These are phyloP conservation scores for Cytospora leucostoma DNA, from an alignment of 2,329 filamentous ascomycete genomes.

Conservation along the genomic window DNA sequence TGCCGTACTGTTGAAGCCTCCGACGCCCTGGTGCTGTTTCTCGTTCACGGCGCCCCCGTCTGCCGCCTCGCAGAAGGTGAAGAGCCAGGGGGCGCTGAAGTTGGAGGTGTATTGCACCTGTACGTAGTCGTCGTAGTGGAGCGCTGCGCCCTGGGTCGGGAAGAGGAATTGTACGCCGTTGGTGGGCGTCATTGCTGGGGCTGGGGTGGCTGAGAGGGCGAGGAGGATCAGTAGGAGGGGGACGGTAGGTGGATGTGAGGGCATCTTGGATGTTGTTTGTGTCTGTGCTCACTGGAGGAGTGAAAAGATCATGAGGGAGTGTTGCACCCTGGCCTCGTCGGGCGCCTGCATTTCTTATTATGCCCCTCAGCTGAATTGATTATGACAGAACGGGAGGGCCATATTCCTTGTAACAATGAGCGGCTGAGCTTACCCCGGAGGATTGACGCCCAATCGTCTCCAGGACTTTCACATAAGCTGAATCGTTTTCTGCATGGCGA, in stretches of 20 bases:
- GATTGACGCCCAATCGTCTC: not conserved
- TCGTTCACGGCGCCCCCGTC: not conserved
- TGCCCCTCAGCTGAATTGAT: not conserved
- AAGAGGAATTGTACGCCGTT: constrained; percentile 20
- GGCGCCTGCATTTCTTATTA: not conserved
- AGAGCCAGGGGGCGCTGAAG: constrained; percentile 11
- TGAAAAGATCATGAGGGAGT: not conserved
- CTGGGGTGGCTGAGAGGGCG: not conserved
- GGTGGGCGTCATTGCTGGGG: constrained; percentile 4
- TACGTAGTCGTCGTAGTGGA: constrained; percentile 23
- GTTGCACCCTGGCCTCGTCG: not conserved
- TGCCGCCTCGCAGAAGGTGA: constrained; percentile 9
- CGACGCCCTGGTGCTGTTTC: constrained; percentile 9
- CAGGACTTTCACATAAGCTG: not conserved
- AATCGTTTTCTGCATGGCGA: too few species aligned
- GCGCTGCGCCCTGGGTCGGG: constrained; percentile 10
- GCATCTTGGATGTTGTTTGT: not conserved
- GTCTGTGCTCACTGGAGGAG: not conserved
- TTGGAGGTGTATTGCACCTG: constrained; percentile 17
- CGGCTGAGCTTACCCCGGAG: not conserved
- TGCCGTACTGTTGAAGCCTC: constrained; percentile 15
- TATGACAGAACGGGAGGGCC: too few species aligned
- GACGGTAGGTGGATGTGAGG: not conserved
- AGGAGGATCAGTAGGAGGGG: not conserved
- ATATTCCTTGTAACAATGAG: not conserved